Base-by-base conservation (phyloP, 768 basidiomycete genomes). In the Mrakia gelida region DNA sequence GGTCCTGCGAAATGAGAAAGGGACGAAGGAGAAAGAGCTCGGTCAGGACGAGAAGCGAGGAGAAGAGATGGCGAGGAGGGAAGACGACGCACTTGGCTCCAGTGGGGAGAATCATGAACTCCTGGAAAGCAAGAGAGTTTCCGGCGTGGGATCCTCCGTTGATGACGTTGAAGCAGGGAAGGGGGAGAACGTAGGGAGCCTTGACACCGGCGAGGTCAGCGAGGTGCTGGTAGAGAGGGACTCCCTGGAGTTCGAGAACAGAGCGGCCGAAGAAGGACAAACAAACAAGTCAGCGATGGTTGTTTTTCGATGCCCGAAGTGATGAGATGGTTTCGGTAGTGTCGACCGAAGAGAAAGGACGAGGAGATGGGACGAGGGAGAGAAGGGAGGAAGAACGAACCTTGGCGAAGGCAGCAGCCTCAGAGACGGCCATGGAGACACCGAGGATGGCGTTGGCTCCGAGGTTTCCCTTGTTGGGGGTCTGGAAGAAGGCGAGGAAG, bases 141-240 rank as follows among this genome's bases (percentile, higher is more conserved):
- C 97, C 97, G 78, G 97, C 97, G 85, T 99, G 97, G 80, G 96
- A 98, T 80, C 97, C 97, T 85, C 97, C 97, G 87, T 99, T 99
- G 88, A 99, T 99, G 82, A 99, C 97, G 85, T 99, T 99, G 90
- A 99, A 95, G 78, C 93, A 90, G 70, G 97, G 97, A 84, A 86
- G 87, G 79, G 97, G 97, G 82, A 98, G 91, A 79, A 94, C 88
- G 86, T 91, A 98, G 65, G 97, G 96, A 74, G 93, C 88, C 86
- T 95, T 94, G 86, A 96, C 89, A 81, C 96, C 96, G 78, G 97
- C 93, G 81, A 99, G 91, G 80, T 94, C 92, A 68, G 95, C 97
- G 81, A 98, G 89, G 88, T 98, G 94, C 84, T 92, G 90, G 89
- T 98, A 98, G 81, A 96, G 90, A 71, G 97, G 95, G 75, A 98